phyloP scores from a whole-genome alignment of 2,329 filamentous ascomycete genomes.

The Hypoxylon sp. region DNA sequence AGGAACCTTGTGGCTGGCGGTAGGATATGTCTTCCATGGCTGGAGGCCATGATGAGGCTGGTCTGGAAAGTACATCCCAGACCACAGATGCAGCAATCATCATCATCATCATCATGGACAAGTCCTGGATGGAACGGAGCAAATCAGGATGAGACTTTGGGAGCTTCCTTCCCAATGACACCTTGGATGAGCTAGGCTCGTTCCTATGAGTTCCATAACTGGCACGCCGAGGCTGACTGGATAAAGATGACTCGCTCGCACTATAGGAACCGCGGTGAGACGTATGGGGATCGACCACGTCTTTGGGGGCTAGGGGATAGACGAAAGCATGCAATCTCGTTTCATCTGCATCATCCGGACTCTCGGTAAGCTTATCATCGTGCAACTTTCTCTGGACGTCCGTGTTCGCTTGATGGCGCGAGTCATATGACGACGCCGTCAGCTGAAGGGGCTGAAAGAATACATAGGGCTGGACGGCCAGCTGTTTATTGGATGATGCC shows the following conservation, averaged over 20 bases:
- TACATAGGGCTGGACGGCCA: neutral
- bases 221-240: neutral
- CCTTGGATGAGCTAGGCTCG: conserved; percentile 1
- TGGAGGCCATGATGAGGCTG: conserved; percentile 7
- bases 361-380: conserved; percentile 34
- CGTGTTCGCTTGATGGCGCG: neutral
- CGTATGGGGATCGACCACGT: conserved; percentile 20
- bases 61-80: conserved; percentile 5
- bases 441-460: conserved; percentile 4
- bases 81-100: neutral
- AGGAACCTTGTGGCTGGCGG: neutral
- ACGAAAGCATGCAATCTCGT: conserved; percentile 14
- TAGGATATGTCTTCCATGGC: neutral
- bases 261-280: conserved; percentile 26
- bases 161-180: neutral
- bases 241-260: conserved; percentile 14
- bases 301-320: conserved; percentile 18
- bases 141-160: neutral
- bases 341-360: conserved; percentile 18
- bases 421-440: conserved; percentile 12
- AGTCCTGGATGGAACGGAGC: neutral
- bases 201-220: conserved; percentile 9
- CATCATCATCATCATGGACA: neutral
- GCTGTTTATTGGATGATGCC: conserved; percentile 10
- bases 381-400: conserved; percentile 6